phyloP scores from a whole-genome alignment of 345 rosid species.

The Boechera divaricarpa region DNA sequence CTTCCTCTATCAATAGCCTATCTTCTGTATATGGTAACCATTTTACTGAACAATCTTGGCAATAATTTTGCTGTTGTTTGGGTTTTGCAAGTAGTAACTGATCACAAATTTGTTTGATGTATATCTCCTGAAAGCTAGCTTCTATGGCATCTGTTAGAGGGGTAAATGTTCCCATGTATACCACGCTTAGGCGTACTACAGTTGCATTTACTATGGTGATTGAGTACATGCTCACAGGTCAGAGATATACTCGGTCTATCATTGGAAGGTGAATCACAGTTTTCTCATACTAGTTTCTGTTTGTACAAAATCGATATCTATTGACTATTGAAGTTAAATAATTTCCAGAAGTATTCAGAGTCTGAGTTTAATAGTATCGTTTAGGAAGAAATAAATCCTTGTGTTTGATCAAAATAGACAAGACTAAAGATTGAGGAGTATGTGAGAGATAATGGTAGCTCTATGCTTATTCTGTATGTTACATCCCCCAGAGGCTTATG shows the following conservation, averaged over 20 bases:
- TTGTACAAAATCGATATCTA: neutral
- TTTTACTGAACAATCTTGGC: conserved; percentile 19
- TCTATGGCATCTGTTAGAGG: conserved; percentile 96
- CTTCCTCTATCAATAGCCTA: conserved; percentile 79
- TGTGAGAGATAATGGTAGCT: conserved; percentile 10
- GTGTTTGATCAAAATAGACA: conserved; percentile 6
- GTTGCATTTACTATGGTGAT: conserved; percentile 92
- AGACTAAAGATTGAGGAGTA: conserved; percentile 8
- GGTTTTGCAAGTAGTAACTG: conserved; percentile 16
- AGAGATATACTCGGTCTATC: conserved; percentile 71
- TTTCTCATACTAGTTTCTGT: conserved; percentile 4
- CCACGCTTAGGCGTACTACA: conserved; percentile 95
- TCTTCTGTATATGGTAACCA: conserved; percentile 89
- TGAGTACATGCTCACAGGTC: conserved; percentile 83
- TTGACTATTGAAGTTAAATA: neutral
- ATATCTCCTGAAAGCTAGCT: conserved; percentile 71
- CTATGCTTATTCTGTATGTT: conserved; percentile 17
- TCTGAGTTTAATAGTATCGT: neutral
- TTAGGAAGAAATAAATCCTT: conserved; percentile 15
- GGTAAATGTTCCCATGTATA: conserved; percentile 99
- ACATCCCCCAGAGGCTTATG: conserved; percentile 20
- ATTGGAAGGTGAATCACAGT: conserved; percentile 70
- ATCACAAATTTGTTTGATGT: conserved; percentile 32
- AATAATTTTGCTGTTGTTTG: neutral
- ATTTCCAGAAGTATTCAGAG: neutral